Base-by-base conservation (phyloP, 129 eudicot genomes). In the Daucus carota region DNA sequence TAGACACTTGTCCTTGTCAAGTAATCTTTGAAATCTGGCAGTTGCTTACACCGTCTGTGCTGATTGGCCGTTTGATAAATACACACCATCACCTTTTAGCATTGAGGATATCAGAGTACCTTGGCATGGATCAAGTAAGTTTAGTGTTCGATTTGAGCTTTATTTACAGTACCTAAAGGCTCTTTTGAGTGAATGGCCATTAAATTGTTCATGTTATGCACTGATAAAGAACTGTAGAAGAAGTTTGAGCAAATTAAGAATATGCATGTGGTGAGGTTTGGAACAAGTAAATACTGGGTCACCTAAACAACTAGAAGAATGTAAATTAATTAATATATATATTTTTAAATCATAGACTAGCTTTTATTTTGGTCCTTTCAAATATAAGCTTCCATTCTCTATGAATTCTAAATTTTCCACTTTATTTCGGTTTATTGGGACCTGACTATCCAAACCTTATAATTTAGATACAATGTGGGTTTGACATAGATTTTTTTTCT, bases 31-130 rank as follows among this genome's bases (percentile, higher is more conserved):
- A 36, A 36, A 41, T n/a, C 41, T 82, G 54, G 73, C 85, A 95
- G 99, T 81, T 87, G 81, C 97, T 95, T 73, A 95, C 99, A 75
- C 96, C 99, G 45, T 87, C 99, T 40, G 97, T 95, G 78, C 83
- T 95, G 87, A 86, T 95, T 77, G 88, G 88, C 65, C 99, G 99
- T 77, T 80, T 95, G 86, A 91, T 95, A 79, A 91, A 95, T 85
- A 89, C 94, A 40, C 88, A 95, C 67, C 89, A 88, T 62, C 97
- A 95, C 83, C 88, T 95, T 66, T 77, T 91, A 41, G 97, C 97
- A 44, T 84, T 95, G 80, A 84, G 90, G 85, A 89, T 95, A 78
- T 95, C 97, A 17, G 97, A 89, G 71, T 95, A 91, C 82, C 92
- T 91, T 81, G 93, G 84, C 57, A 72, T 91, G 88, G 92, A 85